Percentiles rank a stretch among this genome's conserved stretches.
Evolutionary conservation across 2,329 filamentous ascomycete species (phyloP).

Genomic region (Sphaerostilbella broomeana): DNA sequence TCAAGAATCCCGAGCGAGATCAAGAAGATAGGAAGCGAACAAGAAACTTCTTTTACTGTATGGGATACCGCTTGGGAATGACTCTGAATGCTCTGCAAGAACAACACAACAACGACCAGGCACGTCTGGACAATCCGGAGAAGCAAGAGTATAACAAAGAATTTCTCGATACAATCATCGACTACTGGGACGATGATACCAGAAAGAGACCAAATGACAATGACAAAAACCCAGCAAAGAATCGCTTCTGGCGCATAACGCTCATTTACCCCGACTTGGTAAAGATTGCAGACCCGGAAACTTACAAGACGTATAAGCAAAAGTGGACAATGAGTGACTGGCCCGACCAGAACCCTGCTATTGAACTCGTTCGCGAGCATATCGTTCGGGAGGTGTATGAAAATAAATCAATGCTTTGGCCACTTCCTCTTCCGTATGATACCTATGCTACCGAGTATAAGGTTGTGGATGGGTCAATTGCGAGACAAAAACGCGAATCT

Average conservation of each 20-base stretch:
- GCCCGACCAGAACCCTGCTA: not conserved
- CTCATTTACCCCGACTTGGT: slow-evolving; percentile 26
- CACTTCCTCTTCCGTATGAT: slow-evolving; percentile 22
- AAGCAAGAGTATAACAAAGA: slow-evolving; percentile 12
- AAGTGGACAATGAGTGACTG: slow-evolving; percentile 1
- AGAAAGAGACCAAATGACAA: slow-evolving; percentile 16
- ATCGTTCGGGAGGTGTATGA: slow-evolving; percentile 39
- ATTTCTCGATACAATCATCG: slow-evolving; percentile 14
- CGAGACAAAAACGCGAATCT: not conserved
- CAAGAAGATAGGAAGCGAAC: slow-evolving; percentile 7
- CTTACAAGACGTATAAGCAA: slow-evolving; percentile 5
- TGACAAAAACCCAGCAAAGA: slow-evolving; percentile 10
- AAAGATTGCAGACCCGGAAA: slow-evolving; percentile 24
- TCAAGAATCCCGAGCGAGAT: not conserved
- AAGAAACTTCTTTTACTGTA: slow-evolving; percentile 18
- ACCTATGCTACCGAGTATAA: slow-evolving; percentile 2
- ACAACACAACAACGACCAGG: slow-evolving; percentile 7
- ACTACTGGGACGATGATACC: slow-evolving; percentile 16
- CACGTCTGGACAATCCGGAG: not conserved
- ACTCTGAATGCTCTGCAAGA: slow-evolving; percentile 21
- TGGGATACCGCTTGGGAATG: slow-evolving; percentile 35
- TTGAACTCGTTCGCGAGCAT: slow-evolving; percentile 27
- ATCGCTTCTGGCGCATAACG: slow-evolving; percentile 10
- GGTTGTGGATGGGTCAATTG: not conserved
- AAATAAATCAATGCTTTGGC: slow-evolving; percentile 38